Evolutionary conservation across 352 stramenopile species (phyloP).

Genomic region (Globisporangium carolinianum): DNA sequence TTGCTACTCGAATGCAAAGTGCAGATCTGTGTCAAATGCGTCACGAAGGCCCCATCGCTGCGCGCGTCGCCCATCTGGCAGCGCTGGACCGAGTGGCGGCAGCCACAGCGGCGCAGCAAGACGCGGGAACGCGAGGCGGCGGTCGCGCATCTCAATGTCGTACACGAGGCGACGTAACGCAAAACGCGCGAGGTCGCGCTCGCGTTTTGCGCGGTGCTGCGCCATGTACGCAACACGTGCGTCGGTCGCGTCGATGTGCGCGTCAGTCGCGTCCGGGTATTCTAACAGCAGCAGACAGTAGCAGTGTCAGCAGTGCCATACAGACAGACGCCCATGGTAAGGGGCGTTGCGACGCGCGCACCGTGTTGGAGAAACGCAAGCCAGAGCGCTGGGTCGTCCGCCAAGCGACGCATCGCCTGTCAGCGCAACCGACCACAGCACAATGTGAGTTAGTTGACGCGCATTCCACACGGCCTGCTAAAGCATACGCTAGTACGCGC

Average conservation of each 20-base stretch:
- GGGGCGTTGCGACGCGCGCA: background rate
- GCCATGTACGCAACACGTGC: background rate
- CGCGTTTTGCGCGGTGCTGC: background rate
- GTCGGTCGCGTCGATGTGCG: background rate
- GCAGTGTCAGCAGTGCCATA: background rate
- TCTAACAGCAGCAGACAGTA: background rate
- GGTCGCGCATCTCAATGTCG: background rate
- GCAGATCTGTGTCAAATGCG: no score
- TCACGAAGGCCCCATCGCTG: no score
- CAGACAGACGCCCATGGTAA: background rate
- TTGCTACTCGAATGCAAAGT: no score
- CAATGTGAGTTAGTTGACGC: background rate
- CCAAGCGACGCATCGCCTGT: constrained; percentile 5
- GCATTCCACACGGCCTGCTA: background rate
- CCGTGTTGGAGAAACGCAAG: constrained; percentile 21
- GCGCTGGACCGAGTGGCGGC: background rate
- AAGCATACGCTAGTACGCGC: background rate
- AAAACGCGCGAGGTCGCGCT: no score
- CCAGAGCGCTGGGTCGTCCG: constrained; percentile 22
- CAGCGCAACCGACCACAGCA: background rate
- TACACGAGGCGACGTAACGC: background rate
- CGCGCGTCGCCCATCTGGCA: background rate
- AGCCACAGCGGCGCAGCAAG: background rate
- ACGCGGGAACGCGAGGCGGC: no score
- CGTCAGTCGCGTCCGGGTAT: background rate